These are phyloP conservation scores for Phytopythium helicoides DNA, from an alignment of 352 stramenopile genomes.

Conservation along the genomic window DNA sequence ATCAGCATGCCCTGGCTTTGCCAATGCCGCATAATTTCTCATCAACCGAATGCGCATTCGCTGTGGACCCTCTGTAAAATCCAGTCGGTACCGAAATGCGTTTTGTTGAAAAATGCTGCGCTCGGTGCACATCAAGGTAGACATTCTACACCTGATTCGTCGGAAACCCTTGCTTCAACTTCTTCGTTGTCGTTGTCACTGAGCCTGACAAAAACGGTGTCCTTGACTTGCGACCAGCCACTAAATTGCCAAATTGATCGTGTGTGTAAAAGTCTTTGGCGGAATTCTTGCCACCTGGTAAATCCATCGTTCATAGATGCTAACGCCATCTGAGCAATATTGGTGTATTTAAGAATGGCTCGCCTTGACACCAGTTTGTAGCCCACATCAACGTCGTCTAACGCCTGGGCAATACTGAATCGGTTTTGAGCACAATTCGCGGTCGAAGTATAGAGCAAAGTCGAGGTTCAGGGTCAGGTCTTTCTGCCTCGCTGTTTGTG, in stretches of 20 bases:
- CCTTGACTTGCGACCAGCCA: constrained; percentile 18
- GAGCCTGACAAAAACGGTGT: background rate
- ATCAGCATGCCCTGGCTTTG: background rate
- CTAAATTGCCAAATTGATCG: constrained; percentile 44
- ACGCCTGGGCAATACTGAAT: constrained; percentile 6
- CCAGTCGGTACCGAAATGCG: constrained; percentile 32
- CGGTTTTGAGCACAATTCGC: constrained; percentile 1
- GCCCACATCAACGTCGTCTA: constrained; percentile 12
- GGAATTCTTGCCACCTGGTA: constrained; percentile 29
- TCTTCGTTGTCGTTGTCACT: background rate
- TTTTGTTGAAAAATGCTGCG: constrained; percentile 49
- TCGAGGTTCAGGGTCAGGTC: constrained; percentile 34
- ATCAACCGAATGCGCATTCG: constrained; percentile 51
- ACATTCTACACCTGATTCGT: background rate
- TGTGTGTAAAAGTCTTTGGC: constrained; percentile 30
- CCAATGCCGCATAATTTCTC: constrained; percentile 20
- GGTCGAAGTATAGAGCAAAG: constrained; percentile 28
- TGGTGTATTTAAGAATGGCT: constrained; percentile 37
- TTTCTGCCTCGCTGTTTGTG: constrained; percentile 9
- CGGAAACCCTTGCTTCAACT: background rate
- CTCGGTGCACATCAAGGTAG: constrained; percentile 8
- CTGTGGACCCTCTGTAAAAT: constrained; percentile 48
- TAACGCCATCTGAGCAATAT: constrained; percentile 27
- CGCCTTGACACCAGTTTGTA: constrained; percentile 33
- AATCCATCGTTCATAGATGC: constrained; percentile 39